phyloP scores from a whole-genome alignment of 2,329 filamentous ascomycete species.

The Claviceps humidiphila region DNA sequence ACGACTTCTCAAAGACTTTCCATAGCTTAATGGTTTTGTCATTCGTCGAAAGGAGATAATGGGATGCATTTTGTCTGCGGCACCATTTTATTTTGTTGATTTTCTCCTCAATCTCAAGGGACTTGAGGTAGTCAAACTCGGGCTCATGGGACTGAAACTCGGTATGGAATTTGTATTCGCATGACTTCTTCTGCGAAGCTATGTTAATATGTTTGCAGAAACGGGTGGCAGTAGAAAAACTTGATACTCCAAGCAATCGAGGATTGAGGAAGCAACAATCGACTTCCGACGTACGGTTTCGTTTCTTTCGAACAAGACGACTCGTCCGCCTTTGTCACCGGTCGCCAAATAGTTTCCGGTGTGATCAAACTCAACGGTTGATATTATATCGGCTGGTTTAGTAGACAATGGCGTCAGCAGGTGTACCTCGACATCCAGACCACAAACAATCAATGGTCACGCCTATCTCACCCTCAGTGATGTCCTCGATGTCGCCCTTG shows the following conservation, averaged over 20 bases:
- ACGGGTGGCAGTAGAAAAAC: not conserved
- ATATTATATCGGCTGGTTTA: constrained; percentile 68
- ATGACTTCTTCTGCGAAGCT: constrained; percentile 83
- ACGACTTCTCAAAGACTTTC: constrained; percentile 99
- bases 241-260: not conserved
- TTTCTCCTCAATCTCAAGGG: constrained; percentile 98
- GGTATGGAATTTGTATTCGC: constrained; percentile 99
- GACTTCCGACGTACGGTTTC: constrained; percentile 58
- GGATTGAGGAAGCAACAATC: not conserved
- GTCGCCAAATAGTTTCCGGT: constrained; percentile 82
- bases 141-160: constrained; percentile 99
- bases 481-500: constrained; percentile 98
- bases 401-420: constrained; percentile 11
- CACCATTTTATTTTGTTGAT: constrained; percentile 99
- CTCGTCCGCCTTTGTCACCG: constrained; percentile 77
- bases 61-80: constrained; percentile 90
- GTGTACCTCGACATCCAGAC: constrained; percentile 6
- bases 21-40: constrained; percentile 99
- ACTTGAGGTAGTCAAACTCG: constrained; percentile 98
- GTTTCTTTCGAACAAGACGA: constrained; percentile 82
- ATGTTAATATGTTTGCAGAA: not conserved
- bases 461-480: constrained; percentile 67
- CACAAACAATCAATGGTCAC: not conserved
- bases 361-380: constrained; percentile 81
- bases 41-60: constrained; percentile 96